These are phyloP conservation scores for Tetrahymena thermophila DNA, from an alignment of 73 alveolate species.

Conservation along the genomic window DNA sequence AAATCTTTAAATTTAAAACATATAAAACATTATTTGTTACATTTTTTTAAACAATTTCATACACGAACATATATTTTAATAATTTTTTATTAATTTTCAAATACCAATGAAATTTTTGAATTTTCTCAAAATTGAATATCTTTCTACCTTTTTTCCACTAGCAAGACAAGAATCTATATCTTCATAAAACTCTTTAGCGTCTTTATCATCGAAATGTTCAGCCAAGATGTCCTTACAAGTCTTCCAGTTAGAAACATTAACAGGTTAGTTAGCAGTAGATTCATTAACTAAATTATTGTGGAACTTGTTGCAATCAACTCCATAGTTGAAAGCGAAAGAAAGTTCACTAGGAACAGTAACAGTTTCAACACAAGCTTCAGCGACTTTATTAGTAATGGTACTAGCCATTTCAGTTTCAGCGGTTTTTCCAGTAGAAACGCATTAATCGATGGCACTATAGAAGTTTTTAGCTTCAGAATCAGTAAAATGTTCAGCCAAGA, in stretches of 20 bases:
- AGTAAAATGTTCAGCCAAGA: neutral
- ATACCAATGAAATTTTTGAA: neutral
- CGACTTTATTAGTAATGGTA: neutral
- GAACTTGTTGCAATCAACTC: neutral
- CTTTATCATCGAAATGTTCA: neutral
- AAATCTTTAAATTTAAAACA: too few relatives aligned
- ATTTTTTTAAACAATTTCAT: neutral
- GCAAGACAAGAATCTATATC: neutral
- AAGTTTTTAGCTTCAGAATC: neutral
- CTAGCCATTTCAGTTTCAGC: neutral
- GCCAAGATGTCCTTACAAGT: neutral
- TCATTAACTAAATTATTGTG: neutral
- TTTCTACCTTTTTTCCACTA: neutral
- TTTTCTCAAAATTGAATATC: neutral
- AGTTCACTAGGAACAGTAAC: neutral
- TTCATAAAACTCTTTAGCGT: neutral
- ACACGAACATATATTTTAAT: neutral
- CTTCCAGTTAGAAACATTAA: neutral
- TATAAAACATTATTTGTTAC: too few relatives aligned
- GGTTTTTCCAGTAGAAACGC: neutral
- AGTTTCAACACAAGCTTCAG: neutral
- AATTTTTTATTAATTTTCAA: neutral
- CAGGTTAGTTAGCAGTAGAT: neutral
- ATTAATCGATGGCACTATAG: neutral
- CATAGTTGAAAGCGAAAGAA: neutral